Conservation (phyloP, 495 filamentous ascomycete species). For the Annulohypoxylon maeteangense region DNA sequence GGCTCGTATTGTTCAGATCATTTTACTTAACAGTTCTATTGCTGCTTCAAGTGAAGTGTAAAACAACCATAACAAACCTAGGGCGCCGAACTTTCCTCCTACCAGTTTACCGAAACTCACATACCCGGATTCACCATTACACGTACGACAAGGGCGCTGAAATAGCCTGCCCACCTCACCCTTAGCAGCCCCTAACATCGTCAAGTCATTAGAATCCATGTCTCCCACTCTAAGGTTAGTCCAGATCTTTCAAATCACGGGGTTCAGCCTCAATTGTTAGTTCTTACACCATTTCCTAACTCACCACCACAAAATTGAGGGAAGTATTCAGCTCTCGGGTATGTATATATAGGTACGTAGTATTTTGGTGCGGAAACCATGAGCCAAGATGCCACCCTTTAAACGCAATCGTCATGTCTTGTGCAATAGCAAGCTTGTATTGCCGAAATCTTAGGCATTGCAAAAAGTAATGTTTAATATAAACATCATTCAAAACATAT, state of each 20-base stretch:
- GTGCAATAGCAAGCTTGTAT: no score
- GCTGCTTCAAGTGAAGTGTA: neutral
- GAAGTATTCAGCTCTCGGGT: no score
- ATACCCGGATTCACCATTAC: neutral
- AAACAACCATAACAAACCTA: neutral
- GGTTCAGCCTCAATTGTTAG: neutral
- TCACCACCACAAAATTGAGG: neutral
- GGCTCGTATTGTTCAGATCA: neutral
- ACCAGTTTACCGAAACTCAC: conserved; percentile 15
- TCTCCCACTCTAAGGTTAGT: neutral
- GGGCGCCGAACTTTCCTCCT: conserved; percentile 8
- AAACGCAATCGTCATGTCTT: no score
- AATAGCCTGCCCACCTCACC: neutral
- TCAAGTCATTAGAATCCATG: neutral
- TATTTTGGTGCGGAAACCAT: no score
- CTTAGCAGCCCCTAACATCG: neutral
- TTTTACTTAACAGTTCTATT: neutral
- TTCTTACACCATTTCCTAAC: neutral
- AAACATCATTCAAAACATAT: neutral
- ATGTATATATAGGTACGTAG: no score
- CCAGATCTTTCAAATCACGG: neutral
- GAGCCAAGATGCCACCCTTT: no score
- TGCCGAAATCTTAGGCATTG: neutral
- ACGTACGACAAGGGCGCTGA: neutral
- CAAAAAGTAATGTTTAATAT: neutral